phyloP scores from a whole-genome alignment of 73 alveolate genomes.

The Tetrahymena elliotti region DNA sequence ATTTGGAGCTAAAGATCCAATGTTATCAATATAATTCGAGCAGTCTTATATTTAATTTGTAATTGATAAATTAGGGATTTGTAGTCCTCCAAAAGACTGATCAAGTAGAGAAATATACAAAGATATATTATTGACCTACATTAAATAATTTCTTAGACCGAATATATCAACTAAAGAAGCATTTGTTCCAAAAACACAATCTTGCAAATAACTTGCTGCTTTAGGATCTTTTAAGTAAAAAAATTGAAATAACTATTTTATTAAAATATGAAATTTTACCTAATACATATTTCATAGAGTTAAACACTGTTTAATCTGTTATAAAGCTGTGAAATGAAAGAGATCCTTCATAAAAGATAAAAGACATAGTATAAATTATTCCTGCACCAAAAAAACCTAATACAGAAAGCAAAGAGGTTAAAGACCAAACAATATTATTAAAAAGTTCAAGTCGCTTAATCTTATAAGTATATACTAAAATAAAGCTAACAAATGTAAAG shows the following conservation, averaged over 20 bases:
- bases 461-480: background rate
- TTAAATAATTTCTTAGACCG: background rate
- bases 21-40: background rate
- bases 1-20: background rate
- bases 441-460: background rate
- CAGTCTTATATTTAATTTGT: background rate
- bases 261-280: background rate
- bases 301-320: background rate
- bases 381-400: background rate
- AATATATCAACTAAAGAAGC: background rate
- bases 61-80: background rate
- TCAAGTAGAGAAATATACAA: background rate
- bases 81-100: background rate
- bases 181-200: background rate
- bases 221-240: background rate
- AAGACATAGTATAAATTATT: background rate
- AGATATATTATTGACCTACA: background rate
- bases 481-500: background rate
- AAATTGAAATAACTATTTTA: background rate
- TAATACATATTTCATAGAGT: background rate
- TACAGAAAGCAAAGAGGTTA: background rate
- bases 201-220: background rate
- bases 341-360: background rate
- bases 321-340: background rate
- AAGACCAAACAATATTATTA: background rate